Percentiles rank a stretch among this genome's conserved stretches.
Evolutionary conservation across 2,329 filamentous ascomycete species (phyloP).

Genomic region (Helotiales sp.): DNA sequence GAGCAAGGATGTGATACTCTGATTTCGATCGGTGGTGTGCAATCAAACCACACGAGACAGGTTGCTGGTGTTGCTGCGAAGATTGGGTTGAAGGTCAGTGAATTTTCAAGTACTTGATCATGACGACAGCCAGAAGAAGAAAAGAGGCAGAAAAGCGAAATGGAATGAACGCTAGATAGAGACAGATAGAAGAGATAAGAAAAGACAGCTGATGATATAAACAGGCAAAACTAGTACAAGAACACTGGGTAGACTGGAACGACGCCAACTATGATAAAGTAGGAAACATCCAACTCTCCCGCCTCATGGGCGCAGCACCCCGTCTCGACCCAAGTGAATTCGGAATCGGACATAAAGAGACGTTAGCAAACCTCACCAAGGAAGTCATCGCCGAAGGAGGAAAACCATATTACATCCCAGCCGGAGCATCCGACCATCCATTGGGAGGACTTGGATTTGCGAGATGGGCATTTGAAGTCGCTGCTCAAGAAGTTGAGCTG

Average conservation of each 20-base stretch:
- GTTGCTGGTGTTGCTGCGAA: conserved; percentile 63
- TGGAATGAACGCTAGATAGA: too few species aligned
- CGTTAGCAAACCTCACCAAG: conserved; percentile 52
- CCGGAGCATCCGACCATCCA: conserved; percentile 69
- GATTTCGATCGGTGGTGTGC: conserved; percentile 66
- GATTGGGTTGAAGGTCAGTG: conserved; percentile 50
- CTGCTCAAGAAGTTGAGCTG: conserved; percentile 58
- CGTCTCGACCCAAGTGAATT: conserved; percentile 60
- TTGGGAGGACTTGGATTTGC: conserved; percentile 71
- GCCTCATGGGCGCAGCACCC: conserved; percentile 66
- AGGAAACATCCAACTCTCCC: conserved; percentile 70
- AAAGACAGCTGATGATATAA: not conserved
- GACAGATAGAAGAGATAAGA: too few species aligned
- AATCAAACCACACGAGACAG: conserved; percentile 70
- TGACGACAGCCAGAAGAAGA: too few species aligned
- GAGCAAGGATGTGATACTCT: conserved; percentile 59
- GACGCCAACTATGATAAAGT: conserved; percentile 62
- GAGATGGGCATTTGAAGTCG: conserved; percentile 69
- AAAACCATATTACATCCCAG: conserved; percentile 71
- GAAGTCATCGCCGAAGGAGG: conserved; percentile 54
- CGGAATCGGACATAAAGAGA: conserved; percentile 68
- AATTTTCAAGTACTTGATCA: too few species aligned
- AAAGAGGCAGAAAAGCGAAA: too few species aligned
- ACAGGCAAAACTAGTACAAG: conserved; percentile 56
- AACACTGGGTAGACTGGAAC: conserved; percentile 66